phyloP scores from a whole-genome alignment of 2,329 filamentous ascomycete genomes.

The Diaporthe amygdali region DNA sequence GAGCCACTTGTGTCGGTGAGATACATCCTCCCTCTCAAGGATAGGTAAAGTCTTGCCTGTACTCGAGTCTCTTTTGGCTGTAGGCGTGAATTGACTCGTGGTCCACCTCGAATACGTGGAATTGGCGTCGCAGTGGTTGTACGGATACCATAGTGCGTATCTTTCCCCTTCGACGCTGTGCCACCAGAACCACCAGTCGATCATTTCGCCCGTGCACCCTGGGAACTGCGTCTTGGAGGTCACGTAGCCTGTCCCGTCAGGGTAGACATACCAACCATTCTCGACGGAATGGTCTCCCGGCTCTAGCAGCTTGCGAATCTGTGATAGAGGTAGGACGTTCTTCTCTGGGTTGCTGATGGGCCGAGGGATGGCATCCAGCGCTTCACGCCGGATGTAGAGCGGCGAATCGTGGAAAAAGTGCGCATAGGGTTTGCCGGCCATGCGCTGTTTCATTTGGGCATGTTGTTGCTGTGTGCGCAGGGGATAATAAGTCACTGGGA shows the following conservation, averaged over 20 bases:
- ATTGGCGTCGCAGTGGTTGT: slow-evolving; percentile 21
- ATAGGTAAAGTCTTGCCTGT: background rate
- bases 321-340: slow-evolving; percentile 15
- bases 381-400: slow-evolving; percentile 23
- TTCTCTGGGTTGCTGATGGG: slow-evolving; percentile 16
- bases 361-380: slow-evolving; percentile 16
- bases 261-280: slow-evolving; percentile 26
- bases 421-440: slow-evolving; percentile 23
- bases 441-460: background rate
- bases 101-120: slow-evolving; percentile 2
- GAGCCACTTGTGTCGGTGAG: slow-evolving; percentile 25
- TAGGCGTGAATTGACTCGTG: background rate
- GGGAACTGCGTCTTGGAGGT: slow-evolving; percentile 26
- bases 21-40: slow-evolving; percentile 14
- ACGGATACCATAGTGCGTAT: slow-evolving; percentile 27
- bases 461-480: slow-evolving; percentile 17
- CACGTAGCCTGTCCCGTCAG: slow-evolving; percentile 26
- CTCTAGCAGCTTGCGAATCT: slow-evolving; percentile 20
- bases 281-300: slow-evolving; percentile 21
- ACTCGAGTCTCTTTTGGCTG: background rate
- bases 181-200: slow-evolving; percentile 31
- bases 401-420: slow-evolving; percentile 19
- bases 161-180: slow-evolving; percentile 27
- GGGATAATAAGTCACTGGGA: slow-evolving; percentile 26
- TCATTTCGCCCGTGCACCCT: slow-evolving; percentile 21